phyloP scores from a whole-genome alignment of 345 rosid species.

The Dovyalis caffra region DNA sequence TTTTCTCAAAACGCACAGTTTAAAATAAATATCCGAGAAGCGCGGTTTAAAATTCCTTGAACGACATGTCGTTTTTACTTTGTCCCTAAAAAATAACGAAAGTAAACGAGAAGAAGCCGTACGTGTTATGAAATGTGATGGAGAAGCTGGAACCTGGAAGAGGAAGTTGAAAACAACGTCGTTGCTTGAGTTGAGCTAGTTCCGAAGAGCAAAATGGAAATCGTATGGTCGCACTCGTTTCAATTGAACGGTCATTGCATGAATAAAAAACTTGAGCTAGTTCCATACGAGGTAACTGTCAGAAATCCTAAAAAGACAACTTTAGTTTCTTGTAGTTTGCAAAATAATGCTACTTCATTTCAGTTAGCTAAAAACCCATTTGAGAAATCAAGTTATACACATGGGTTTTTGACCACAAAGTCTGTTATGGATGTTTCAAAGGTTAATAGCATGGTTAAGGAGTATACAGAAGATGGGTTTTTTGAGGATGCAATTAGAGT shows the following conservation, averaged over 20 bases:
- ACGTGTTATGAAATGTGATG: no score
- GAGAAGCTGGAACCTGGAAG: no score
- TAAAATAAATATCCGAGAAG: no score
- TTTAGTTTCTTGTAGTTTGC: constrained; percentile 5
- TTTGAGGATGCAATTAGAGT: constrained; percentile 36
- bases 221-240: constrained; percentile 10
- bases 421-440: constrained; percentile 21
- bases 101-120: no score
- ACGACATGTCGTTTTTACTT: no score
- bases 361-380: constrained; percentile 4
- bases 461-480: constrained; percentile 25
- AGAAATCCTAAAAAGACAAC: neutral
- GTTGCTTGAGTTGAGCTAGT: no score
- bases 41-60: no score
- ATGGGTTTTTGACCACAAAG: constrained; percentile 10
- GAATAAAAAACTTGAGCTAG: neutral
- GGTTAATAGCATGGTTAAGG: constrained; percentile 27
- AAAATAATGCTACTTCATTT: neutral
- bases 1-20: no score
- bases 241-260: constrained; percentile 2
- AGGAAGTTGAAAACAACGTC: no score
- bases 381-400: neutral
- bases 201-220: constrained; percentile 14
- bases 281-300: constrained; percentile 10
- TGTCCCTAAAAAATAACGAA: no score